Evolutionary conservation across 352 stramenopile species (phyloP).

Genomic region (Phytophthora citricola): DNA sequence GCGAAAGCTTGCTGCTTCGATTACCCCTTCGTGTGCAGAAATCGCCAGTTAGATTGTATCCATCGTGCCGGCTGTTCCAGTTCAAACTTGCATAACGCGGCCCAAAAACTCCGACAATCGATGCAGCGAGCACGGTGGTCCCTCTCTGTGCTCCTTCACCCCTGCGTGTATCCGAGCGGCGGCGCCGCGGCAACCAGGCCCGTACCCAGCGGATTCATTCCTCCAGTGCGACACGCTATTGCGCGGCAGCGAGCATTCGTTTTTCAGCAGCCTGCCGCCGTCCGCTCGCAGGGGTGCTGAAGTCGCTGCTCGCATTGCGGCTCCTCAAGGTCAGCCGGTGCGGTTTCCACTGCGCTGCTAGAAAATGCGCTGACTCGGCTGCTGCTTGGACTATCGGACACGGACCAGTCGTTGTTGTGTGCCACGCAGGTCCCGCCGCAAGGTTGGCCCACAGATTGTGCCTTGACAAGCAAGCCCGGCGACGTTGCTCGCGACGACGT

Average conservation of each 20-base stretch:
- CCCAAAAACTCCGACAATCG: conserved; percentile 7
- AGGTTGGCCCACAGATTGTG: neutral
- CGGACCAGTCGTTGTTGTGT: neutral
- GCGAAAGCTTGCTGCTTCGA: conserved; percentile 6
- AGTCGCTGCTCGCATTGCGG: conserved; percentile 2
- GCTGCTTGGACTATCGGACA: neutral
- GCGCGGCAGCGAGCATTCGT: neutral
- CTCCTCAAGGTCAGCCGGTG: conserved; percentile 6
- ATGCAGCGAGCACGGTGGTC: conserved; percentile 8
- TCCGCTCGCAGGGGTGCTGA: conserved; percentile 21
- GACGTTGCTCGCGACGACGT: conserved; percentile 18
- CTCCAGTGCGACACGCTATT: conserved; percentile 31
- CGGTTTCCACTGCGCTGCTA: neutral
- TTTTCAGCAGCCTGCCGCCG: conserved; percentile 2
- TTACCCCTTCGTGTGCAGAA: conserved; percentile 30
- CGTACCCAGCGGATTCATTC: conserved; percentile 26
- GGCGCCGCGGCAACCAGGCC: neutral
- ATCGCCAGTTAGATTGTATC: conserved; percentile 38
- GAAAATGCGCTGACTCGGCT: neutral
- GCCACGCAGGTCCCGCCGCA: neutral
- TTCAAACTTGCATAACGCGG: conserved; percentile 35
- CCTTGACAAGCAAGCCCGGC: conserved; percentile 7
- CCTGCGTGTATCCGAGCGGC: conserved; percentile 5
- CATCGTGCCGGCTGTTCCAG: conserved; percentile 32
- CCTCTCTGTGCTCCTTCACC: conserved; percentile 17